phyloP scores from a whole-genome alignment of 352 stramenopile species.

The Phytophthora sansomeana region DNA sequence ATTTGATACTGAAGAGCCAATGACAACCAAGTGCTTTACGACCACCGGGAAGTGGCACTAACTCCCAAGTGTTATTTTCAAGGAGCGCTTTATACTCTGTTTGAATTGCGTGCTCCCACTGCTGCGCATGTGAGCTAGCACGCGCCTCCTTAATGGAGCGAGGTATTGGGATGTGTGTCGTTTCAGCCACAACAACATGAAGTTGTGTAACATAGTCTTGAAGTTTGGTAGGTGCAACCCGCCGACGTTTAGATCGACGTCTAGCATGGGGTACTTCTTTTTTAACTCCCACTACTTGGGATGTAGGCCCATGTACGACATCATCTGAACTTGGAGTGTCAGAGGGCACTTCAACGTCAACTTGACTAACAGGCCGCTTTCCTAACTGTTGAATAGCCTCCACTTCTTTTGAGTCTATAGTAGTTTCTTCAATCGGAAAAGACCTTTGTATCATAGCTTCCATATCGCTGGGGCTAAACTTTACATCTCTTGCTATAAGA shows the following conservation, averaged over 20 bases:
- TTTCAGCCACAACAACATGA: not conserved
- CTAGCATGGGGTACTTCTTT: not conserved
- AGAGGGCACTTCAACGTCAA: not conserved
- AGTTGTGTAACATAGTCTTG: not conserved
- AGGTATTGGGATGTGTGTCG: not conserved
- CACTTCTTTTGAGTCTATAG: not conserved
- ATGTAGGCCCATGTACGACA: too few relatives aligned
- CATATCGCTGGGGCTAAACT: too few relatives aligned
- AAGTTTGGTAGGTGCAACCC: not conserved
- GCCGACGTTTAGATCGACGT: not conserved
- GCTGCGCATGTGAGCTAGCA: not conserved
- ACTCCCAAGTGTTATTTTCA: not conserved
- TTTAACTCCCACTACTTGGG: not conserved
- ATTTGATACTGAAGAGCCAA: too few relatives aligned
- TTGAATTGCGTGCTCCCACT: slow-evolving; percentile 11
- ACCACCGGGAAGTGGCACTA: too few relatives aligned
- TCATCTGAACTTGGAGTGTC: too few relatives aligned
- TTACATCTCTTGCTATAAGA: not conserved
- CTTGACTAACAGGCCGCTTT: not conserved
- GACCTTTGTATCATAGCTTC: too few relatives aligned
- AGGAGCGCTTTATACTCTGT: slow-evolving; percentile 6
- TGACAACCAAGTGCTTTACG: too few relatives aligned
- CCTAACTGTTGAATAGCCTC: not conserved
- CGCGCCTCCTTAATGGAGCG: slow-evolving; percentile 11
- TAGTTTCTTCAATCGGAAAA: not conserved